Evolutionary conservation across 768 basidiomycete genomes (phyloP).

Genomic region (Amanita muscaria): DNA sequence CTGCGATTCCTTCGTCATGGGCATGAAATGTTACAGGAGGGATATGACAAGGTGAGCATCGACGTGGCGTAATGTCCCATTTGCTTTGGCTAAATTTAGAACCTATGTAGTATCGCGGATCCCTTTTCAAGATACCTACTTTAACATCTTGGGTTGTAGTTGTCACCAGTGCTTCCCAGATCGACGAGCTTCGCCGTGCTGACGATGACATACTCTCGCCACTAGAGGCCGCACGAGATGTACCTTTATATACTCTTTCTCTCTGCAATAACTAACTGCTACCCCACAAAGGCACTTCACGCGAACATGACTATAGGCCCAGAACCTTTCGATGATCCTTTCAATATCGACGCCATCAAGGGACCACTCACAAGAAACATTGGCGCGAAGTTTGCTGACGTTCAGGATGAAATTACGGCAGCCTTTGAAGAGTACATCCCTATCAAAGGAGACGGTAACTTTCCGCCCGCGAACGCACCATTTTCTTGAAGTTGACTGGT

Average conservation of each 20-base stretch:
- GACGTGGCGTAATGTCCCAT: neutral
- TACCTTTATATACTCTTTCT: neutral
- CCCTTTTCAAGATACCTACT: conserved; percentile 34
- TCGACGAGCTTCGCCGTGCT: conserved; percentile 38
- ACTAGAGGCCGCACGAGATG: conserved; percentile 24
- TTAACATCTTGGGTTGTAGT: conserved; percentile 39
- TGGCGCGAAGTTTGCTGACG: conserved; percentile 16
- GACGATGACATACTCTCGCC: conserved; percentile 37
- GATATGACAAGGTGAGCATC: conserved; percentile 24
- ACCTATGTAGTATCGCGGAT: conserved; percentile 15
- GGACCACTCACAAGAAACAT: conserved; percentile 22
- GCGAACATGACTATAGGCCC: conserved; percentile 26
- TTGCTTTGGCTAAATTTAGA: neutral
- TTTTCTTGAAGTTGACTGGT: neutral
- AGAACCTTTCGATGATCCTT: conserved; percentile 14
- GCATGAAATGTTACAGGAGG: conserved; percentile 21
- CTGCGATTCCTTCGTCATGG: conserved; percentile 18
- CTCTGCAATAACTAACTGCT: no score
- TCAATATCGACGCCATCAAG: conserved; percentile 18
- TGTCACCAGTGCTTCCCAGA: conserved; percentile 26
- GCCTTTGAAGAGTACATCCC: conserved; percentile 16
- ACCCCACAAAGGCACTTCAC: conserved; percentile 19
- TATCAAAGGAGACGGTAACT: neutral
- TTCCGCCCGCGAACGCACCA: no score
- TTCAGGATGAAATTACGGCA: conserved; percentile 18